These are phyloP conservation scores for Podila verticillata DNA, from an alignment of 192 early-diverging fungal genomes.

Conservation along the genomic window DNA sequence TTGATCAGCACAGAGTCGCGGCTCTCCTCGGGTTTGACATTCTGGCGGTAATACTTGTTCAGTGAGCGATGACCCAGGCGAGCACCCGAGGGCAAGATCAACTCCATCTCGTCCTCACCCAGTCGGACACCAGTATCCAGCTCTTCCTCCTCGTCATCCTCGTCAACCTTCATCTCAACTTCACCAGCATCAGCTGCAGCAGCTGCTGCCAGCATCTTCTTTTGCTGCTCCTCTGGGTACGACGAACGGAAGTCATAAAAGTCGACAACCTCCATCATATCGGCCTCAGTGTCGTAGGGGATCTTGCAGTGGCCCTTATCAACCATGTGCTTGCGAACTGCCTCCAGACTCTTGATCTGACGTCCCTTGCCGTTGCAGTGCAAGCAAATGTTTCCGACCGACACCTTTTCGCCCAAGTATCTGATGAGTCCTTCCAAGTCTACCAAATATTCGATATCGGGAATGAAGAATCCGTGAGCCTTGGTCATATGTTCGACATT, in stretches of 20 bases:
- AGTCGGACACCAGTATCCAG: constrained; percentile 53
- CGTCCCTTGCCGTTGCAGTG: constrained; percentile 95
- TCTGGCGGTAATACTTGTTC: constrained; percentile 89
- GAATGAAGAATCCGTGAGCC: constrained; percentile 95
- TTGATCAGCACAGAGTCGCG: constrained; percentile 84
- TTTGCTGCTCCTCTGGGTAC: constrained; percentile 72
- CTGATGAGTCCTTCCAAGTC: constrained; percentile 88
- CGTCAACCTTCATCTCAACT: constrained; percentile 58
- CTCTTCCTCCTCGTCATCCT: constrained; percentile 53
- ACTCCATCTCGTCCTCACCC: constrained; percentile 83
- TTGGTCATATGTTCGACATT: constrained; percentile 94
- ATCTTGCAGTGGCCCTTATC: constrained; percentile 98
- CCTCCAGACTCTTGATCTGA: constrained; percentile 84
- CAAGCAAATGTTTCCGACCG: constrained; percentile 94
- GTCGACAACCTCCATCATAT: constrained; percentile 90
- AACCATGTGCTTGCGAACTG: constrained; percentile 94
- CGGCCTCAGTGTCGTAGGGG: constrained; percentile 92
- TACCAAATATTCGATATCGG: constrained; percentile 93
- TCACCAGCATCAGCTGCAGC: constrained; percentile 51
- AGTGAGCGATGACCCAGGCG: constrained; percentile 84
- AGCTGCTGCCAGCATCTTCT: constrained; percentile 52
- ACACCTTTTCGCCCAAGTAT: constrained; percentile 95
- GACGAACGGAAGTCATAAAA: constrained; percentile 96
- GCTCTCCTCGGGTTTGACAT: constrained; percentile 69
- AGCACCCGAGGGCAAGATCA: constrained; percentile 87